These are phyloP conservation scores for Chytriomyces sp. DNA, from an alignment of 192 early-diverging fungal genomes.

Conservation along the genomic window DNA sequence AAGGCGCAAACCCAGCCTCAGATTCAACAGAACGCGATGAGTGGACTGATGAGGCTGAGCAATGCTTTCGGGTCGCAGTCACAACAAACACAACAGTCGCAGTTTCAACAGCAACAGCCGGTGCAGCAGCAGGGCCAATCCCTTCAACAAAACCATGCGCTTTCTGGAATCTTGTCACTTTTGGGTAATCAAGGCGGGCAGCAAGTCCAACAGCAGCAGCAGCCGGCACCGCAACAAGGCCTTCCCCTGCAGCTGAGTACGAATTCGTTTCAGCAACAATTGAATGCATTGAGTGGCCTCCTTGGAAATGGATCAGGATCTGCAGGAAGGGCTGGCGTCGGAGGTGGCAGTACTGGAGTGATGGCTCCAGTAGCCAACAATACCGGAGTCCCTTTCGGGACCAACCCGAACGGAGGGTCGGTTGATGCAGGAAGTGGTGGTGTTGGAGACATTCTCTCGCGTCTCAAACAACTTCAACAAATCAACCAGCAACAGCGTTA, in stretches of 20 bases:
- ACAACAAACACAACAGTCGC: background rate
- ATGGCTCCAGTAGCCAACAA: background rate
- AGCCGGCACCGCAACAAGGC: conserved; percentile 1
- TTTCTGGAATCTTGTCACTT: conserved; percentile 7
- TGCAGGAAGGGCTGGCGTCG: background rate
- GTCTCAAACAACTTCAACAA: conserved; percentile 33
- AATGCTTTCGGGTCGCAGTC: background rate
- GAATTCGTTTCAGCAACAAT: background rate
- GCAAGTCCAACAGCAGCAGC: conserved; percentile 23
- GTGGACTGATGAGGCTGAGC: background rate
- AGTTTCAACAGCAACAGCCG: conserved; percentile 32
- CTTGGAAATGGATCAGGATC: background rate
- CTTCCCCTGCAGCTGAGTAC: background rate
- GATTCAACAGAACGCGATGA: conserved; percentile 19
- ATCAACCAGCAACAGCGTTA: conserved; percentile 17
- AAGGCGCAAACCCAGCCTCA: conserved; percentile 31
- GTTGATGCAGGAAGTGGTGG: conserved; percentile 4
- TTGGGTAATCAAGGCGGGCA: conserved; percentile 31
- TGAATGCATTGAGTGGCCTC: conserved; percentile 11
- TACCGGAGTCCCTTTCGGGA: background rate
- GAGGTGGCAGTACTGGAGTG: background rate
- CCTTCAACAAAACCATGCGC: conserved; percentile 7
- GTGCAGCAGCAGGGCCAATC: conserved; percentile 15
- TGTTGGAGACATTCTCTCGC: conserved; percentile 27
- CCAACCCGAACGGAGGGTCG: background rate